Evolutionary conservation across 78 protist genomes (phyloP), one percentile per base, ranked within the genome.

Genomic region (Dictyostelium capitatum): DNA sequence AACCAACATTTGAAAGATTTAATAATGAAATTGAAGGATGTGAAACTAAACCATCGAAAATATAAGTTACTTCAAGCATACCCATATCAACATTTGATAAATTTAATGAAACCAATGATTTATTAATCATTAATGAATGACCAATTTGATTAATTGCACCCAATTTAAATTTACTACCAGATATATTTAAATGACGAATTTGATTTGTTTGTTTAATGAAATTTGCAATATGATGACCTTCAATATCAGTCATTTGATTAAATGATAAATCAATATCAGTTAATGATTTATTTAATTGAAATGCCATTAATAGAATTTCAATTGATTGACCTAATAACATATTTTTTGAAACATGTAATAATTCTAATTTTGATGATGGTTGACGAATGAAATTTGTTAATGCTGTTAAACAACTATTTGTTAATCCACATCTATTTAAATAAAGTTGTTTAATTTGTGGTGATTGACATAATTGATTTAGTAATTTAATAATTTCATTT

Each of bases 21-120:
- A 72, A 43, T 23, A 72, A 19, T 17, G 81, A 75, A 1, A 75
- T 75, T 3, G 56, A 48, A 48, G 81, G 81, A 25, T 75, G 81
- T 8, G 41, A 48, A 2, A 75, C 41, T 12, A 75, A 25, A 28
- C 72, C 83, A 51, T 79, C 83, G 37, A 79, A 25, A 50, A 79
- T 20, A 56, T 79, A 37, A 12, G 83, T n/a, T 3, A 79, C 25
- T 9, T 37, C 83, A 1, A 79, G 12, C 30, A 30, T n/a, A 20
- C 59, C 70, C 46, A 79, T 23, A 11, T 25, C 25, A 56, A 37
- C 37, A 23, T 54, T 7, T 54, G 83, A 79, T 28, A 79, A 51
- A 20, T 54, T 32, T 19, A 79, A 37, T 17, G 65, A 32, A 1
- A 79, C 50, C 43, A 79, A 37, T 7, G 83, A 37, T 25, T 51